These are phyloP conservation scores for Salix udensis DNA, from an alignment of 345 rosid species.

Conservation along the genomic window DNA sequence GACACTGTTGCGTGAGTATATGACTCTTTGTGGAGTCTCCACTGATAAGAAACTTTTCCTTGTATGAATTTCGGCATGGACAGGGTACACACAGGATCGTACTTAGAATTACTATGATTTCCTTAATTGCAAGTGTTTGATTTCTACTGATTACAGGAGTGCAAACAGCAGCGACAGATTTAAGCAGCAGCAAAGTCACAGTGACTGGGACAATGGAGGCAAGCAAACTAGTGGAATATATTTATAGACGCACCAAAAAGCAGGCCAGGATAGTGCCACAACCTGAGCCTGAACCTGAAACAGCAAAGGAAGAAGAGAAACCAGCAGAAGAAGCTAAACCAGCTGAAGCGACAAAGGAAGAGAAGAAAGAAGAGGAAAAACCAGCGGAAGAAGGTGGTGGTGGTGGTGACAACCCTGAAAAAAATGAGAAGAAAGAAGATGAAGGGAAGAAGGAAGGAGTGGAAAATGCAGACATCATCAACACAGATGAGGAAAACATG, in stretches of 20 bases:
- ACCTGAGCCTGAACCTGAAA: slow-evolving; percentile 50
- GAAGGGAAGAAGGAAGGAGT: not conserved
- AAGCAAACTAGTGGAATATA: slow-evolving; percentile 72
- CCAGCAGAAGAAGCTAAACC: slow-evolving; percentile 44
- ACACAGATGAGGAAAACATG: slow-evolving; percentile 51
- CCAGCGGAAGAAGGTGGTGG: slow-evolving; percentile 20
- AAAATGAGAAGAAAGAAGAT: not conserved
- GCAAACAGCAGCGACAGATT: slow-evolving; percentile 66
- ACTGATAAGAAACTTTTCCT: too few species aligned
- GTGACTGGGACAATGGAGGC: slow-evolving; percentile 93
- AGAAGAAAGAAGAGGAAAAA: slow-evolving; percentile 35
- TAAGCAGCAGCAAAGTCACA: slow-evolving; percentile 60
- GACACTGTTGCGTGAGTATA: too few species aligned
- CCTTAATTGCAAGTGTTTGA: not conserved
- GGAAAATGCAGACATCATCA: not conserved
- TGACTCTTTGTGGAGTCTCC: too few species aligned
- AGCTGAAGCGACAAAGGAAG: slow-evolving; percentile 33
- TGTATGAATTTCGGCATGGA: not conserved
- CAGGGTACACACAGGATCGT: not conserved
- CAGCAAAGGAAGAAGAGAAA: slow-evolving; percentile 32
- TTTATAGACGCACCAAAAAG: slow-evolving; percentile 74
- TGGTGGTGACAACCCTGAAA: slow-evolving; percentile 12
- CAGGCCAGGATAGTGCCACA: slow-evolving; percentile 76
- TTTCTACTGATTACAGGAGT: slow-evolving; percentile 47
- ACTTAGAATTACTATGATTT: not conserved